Evolutionary conservation across 768 basidiomycete species (phyloP).

Genomic region (Russula compacta): DNA sequence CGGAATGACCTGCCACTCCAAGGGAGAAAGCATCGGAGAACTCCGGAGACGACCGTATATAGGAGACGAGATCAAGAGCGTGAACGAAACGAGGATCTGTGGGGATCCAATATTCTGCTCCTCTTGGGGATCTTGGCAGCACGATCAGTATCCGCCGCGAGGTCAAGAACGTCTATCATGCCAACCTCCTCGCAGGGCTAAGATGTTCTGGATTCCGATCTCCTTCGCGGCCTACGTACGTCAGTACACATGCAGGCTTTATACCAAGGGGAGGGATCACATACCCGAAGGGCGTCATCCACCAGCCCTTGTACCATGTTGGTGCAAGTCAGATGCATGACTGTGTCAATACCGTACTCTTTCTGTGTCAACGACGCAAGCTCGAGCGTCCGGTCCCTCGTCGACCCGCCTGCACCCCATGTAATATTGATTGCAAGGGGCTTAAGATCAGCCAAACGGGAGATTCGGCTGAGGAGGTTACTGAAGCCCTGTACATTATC

Average conservation of each 20-base stretch:
- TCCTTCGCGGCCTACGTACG: slow-evolving; percentile 58
- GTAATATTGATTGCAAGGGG: slow-evolving; percentile 88
- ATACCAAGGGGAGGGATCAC: slow-evolving; percentile 21
- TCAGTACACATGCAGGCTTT: background rate
- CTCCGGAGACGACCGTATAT: slow-evolving; percentile 70
- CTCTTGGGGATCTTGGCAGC: slow-evolving; percentile 75
- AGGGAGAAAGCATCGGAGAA: slow-evolving; percentile 84
- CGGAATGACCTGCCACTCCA: slow-evolving; percentile 75
- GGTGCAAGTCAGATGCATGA: slow-evolving; percentile 94
- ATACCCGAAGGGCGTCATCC: slow-evolving; percentile 74
- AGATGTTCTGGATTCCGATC: slow-evolving; percentile 77
- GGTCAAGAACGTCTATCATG: background rate
- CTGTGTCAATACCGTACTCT: slow-evolving; percentile 71
- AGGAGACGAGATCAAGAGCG: slow-evolving; percentile 83
- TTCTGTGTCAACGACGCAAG: slow-evolving; percentile 71
- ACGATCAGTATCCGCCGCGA: background rate
- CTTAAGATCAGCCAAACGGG: slow-evolving; percentile 62
- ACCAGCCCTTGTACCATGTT: slow-evolving; percentile 90
- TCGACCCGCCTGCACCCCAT: slow-evolving; percentile 96
- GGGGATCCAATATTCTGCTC: slow-evolving; percentile 88
- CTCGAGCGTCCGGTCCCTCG: slow-evolving; percentile 79
- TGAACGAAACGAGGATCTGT: slow-evolving; percentile 76
- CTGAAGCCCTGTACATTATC: slow-evolving; percentile 62
- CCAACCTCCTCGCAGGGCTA: slow-evolving; percentile 87
- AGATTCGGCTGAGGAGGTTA: slow-evolving; percentile 83